phyloP scores from a whole-genome alignment of 2,329 filamentous ascomycete genomes.

The Sclerotinia subarctica region DNA sequence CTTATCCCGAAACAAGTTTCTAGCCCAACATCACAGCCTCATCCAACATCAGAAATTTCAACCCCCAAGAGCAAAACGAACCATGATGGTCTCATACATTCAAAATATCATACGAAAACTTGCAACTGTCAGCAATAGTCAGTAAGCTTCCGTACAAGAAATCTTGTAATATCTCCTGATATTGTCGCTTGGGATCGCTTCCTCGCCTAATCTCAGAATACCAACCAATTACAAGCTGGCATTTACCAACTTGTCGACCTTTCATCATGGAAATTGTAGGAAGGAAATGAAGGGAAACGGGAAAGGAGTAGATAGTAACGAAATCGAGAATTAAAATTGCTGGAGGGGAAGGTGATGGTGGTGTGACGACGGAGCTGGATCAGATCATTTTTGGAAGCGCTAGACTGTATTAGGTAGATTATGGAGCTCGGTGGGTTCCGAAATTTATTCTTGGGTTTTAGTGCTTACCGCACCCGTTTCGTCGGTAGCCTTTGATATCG shows the following conservation, averaged over 20 bases:
- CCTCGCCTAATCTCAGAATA: background rate
- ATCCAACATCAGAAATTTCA: background rate
- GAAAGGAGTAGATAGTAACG: background rate
- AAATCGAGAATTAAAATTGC: background rate
- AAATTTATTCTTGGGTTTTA: background rate
- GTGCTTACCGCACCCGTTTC: background rate
- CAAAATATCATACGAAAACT: background rate
- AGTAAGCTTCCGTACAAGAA: no score
- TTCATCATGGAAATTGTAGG: background rate
- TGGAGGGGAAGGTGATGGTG: background rate
- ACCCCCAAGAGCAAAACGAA: background rate
- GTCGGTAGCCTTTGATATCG: background rate
- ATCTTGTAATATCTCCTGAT: background rate
- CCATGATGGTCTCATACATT: background rate
- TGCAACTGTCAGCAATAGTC: background rate
- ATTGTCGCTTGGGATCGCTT: background rate
- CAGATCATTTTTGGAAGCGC: background rate
- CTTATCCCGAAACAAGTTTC: background rate
- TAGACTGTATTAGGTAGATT: background rate
- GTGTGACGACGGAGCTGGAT: constrained; percentile 1
- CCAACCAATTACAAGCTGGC: background rate
- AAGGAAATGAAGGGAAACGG: background rate
- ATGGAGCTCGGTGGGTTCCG: background rate
- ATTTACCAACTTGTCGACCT: background rate
- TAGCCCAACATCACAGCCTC: background rate